Conservation (phyloP, 345 rosid species). For the sweet orange (Citrus sinensis) region DNA sequence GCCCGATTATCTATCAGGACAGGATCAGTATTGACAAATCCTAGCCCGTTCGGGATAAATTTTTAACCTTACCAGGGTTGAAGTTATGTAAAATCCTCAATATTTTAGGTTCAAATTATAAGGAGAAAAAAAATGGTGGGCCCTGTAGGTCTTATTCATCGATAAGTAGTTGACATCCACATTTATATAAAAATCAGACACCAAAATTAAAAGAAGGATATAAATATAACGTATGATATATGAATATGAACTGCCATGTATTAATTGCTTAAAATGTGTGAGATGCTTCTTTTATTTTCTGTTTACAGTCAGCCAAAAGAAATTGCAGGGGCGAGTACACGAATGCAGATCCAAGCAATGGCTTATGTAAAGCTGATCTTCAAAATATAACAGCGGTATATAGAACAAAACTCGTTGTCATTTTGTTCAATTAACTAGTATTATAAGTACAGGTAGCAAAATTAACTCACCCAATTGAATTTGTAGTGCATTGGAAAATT, state of each 20-base stretch:
- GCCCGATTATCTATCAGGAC: no score
- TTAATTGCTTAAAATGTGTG: not conserved
- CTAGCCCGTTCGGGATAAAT: no score
- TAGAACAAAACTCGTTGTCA: not conserved
- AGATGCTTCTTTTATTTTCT: not conserved
- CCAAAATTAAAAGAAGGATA: no score
- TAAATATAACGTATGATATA: not conserved
- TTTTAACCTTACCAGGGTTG: no score
- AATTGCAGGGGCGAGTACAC: not conserved
- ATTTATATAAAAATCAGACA: no score
- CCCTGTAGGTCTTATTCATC: no score
- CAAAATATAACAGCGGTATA: not conserved
- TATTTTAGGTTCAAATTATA: no score
- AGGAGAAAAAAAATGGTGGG: no score
- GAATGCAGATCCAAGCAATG: slow-evolving; percentile 3
- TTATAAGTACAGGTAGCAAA: not conserved
- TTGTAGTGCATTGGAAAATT: not conserved
- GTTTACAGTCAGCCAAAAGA: slow-evolving; percentile 2
- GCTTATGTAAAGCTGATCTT: not conserved
- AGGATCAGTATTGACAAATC: no score
- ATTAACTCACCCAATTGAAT: not conserved
- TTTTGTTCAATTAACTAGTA: not conserved
- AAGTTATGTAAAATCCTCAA: no score
- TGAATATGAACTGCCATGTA: not conserved
- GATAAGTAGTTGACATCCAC: no score